These are phyloP conservation scores for Thinopyrum obtusiflorum DNA, from an alignment of 202 grass and related monocot genomes.

Conservation along the genomic window DNA sequence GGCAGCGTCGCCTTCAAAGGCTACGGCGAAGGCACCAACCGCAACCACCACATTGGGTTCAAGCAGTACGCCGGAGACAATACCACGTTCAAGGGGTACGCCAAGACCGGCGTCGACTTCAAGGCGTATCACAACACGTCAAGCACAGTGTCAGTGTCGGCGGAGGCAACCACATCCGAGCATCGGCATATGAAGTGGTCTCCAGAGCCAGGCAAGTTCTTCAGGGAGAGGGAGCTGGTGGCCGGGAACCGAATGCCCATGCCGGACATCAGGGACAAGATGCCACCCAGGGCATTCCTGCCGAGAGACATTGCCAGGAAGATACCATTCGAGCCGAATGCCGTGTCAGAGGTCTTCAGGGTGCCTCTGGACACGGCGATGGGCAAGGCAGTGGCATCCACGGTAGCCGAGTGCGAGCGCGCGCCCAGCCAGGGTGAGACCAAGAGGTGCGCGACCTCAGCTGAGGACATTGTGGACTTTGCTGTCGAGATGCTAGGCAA, in stretches of 20 bases:
- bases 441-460: constrained; percentile 72
- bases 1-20: constrained; percentile 58
- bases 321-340: constrained; percentile 54
- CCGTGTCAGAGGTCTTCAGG: constrained; percentile 46
- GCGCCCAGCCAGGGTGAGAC: constrained; percentile 65
- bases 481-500: constrained; percentile 66
- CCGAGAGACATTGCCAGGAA: constrained; percentile 44
- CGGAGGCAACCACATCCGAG: not conserved
- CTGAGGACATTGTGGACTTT: constrained; percentile 86
- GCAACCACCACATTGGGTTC: constrained; percentile 73
- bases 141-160: not conserved
- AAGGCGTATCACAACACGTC: constrained; percentile 63
- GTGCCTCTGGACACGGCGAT: constrained; percentile 52
- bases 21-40: constrained; percentile 68
- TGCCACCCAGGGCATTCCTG: constrained; percentile 67
- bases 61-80: constrained; percentile 50
- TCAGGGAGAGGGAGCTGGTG: constrained; percentile 59
- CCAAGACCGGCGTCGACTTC: constrained; percentile 56
- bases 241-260: constrained; percentile 69
- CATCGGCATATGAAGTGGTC: constrained; percentile 53
- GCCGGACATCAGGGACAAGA: constrained; percentile 79
- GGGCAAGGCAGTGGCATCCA: constrained; percentile 68
- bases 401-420: constrained; percentile 60
- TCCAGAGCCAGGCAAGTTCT: constrained; percentile 81
- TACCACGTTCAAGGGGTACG: constrained; percentile 62